phyloP scores from a whole-genome alignment of 352 stramenopile species.

The Globisporangium abappressorium region DNA sequence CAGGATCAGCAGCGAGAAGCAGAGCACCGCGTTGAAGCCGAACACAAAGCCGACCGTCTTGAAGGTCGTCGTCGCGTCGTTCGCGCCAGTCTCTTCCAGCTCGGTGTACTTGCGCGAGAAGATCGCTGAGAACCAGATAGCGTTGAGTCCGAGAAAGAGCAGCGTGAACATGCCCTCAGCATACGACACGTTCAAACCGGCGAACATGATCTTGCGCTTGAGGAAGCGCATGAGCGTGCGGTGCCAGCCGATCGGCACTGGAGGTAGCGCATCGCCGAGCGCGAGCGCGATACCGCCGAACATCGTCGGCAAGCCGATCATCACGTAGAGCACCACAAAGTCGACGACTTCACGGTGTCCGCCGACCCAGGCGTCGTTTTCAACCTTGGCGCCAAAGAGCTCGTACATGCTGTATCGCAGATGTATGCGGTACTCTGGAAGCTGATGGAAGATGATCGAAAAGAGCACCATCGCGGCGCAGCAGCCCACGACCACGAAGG shows the following conservation, averaged over 20 bases:
- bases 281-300: conserved; percentile 64
- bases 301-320: conserved; percentile 74
- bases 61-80: conserved; percentile 42
- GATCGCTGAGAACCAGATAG: conserved; percentile 79
- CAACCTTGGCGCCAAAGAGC: conserved; percentile 50
- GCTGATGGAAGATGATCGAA: conserved; percentile 66
- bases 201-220: conserved; percentile 78
- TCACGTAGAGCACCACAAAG: conserved; percentile 67
- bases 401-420: conserved; percentile 66
- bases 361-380: conserved; percentile 58
- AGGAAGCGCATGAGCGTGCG: conserved; percentile 76
- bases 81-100: conserved; percentile 46
- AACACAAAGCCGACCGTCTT: conserved; percentile 55
- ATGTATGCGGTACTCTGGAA: conserved; percentile 65
- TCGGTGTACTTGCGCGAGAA: conserved; percentile 63
- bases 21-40: conserved; percentile 74
- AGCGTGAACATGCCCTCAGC: conserved; percentile 66
- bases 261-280: conserved; percentile 61
- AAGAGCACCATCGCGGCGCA: conserved; percentile 55
- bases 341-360: conserved; percentile 73
- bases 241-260: conserved; percentile 64
- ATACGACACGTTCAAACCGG: conserved; percentile 74
- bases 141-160: conserved; percentile 71
- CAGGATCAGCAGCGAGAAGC: conserved; percentile 61
- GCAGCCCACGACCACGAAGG: conserved; percentile 53